These are phyloP conservation scores for Mortierella sp. DNA, from an alignment of 371 early-diverging fungal species.

Conservation along the genomic window DNA sequence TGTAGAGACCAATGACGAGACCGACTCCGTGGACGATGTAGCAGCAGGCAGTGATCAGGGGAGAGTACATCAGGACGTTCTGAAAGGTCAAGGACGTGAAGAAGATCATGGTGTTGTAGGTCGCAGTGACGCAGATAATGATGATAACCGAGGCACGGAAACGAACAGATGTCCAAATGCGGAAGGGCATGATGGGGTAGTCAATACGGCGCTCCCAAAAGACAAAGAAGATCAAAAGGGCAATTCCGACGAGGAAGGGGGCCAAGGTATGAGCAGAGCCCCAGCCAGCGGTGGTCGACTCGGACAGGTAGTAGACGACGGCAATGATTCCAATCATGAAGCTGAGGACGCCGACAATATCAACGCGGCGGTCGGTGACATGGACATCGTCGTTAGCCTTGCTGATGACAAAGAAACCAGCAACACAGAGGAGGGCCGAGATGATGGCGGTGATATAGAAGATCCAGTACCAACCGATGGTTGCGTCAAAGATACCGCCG, in stretches of 20 bases:
- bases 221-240: constrained; percentile 47
- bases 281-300: constrained; percentile 37
- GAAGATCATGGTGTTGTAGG: constrained; percentile 57
- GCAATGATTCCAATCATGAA: constrained; percentile 45
- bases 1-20: constrained; percentile 27
- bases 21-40: constrained; percentile 47
- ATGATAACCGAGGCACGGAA: constrained; percentile 51
- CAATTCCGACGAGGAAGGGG: constrained; percentile 53
- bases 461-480: constrained; percentile 53
- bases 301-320: constrained; percentile 43
- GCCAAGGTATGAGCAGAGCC: constrained; percentile 38
- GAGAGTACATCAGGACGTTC: constrained; percentile 45
- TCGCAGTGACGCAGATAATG: constrained; percentile 44
- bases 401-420: constrained; percentile 40
- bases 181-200: constrained; percentile 58
- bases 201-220: constrained; percentile 50
- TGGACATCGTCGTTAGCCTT: constrained; percentile 15
- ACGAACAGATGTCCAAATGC: constrained; percentile 55
- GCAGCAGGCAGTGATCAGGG: constrained; percentile 44
- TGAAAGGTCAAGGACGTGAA: constrained; percentile 59
- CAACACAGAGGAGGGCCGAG: constrained; percentile 16
- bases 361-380: constrained; percentile 32
- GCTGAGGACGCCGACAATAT: constrained; percentile 19
- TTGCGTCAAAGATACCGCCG: constrained; percentile 52
- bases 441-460: constrained; percentile 41